Evolutionary conservation across 345 rosid species (phyloP).

Genomic region (Eucalyptus pumila): DNA sequence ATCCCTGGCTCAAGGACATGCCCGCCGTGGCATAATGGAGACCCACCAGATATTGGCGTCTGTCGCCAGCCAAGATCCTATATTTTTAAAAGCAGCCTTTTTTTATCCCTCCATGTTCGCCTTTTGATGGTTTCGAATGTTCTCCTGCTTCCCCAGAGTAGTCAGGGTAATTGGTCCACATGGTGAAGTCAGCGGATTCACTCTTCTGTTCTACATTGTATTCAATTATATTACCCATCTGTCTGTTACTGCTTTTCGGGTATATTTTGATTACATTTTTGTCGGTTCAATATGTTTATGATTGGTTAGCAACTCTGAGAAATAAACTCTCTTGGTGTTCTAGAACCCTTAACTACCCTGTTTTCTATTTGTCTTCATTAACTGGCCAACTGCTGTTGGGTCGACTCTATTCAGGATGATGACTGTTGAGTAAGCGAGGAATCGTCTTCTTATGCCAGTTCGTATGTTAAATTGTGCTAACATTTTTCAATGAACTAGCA

Average conservation of each 20-base stretch:
- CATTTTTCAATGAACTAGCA: neutral
- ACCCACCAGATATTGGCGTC: neutral
- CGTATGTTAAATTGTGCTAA: neutral
- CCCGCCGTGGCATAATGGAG: conserved; percentile 64
- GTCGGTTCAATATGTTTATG: neutral
- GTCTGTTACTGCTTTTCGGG: neutral
- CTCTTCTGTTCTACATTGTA: conserved; percentile 10
- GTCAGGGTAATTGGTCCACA: neutral
- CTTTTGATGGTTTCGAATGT: neutral
- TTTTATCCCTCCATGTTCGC: conserved; percentile 12
- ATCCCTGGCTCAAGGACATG: conserved; percentile 94
- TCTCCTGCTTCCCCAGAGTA: conserved; percentile 10
- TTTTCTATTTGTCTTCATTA: neutral
- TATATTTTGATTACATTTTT: neutral
- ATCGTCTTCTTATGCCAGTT: neutral
- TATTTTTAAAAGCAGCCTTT: neutral
- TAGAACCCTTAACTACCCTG: neutral
- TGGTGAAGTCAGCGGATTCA: conserved; percentile 1
- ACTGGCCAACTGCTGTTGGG: neutral
- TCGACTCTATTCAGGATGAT: neutral
- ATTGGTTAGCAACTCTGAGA: neutral
- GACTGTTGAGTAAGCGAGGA: neutral
- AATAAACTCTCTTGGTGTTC: neutral
- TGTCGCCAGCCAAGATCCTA: neutral
- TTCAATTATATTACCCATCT: neutral